These are phyloP conservation scores for Kodamaea sp. DNA, from an alignment of 1,139 yeast genomes.

Conservation along the genomic window DNA sequence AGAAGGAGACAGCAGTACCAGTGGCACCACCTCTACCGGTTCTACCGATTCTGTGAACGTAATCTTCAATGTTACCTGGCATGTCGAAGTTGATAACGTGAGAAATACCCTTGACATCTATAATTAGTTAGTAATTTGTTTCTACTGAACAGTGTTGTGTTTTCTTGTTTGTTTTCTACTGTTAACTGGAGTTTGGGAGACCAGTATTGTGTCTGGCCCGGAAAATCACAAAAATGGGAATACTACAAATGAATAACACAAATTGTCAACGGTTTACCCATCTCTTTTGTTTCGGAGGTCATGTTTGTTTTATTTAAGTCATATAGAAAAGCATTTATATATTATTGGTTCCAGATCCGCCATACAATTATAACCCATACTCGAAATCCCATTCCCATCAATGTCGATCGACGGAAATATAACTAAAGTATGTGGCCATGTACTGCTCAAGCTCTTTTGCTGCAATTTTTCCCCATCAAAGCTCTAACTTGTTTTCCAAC, in stretches of 20 bases:
- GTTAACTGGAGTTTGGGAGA: not conserved
- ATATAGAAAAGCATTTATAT: constrained; percentile 16
- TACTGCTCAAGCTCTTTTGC: constrained; percentile 1
- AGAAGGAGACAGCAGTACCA: constrained; percentile 95
- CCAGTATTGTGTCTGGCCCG: not conserved
- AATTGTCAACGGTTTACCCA: not conserved
- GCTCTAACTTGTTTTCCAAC: not conserved
- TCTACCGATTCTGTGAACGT: constrained; percentile 95
- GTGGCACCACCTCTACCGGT: constrained; percentile 98
- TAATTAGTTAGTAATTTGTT: constrained; percentile 31
- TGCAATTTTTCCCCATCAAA: not conserved
- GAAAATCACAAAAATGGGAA: not conserved
- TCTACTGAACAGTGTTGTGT: no score
- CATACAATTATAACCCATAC: not conserved
- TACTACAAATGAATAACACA: constrained; percentile 3
- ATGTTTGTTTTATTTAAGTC: constrained; percentile 14
- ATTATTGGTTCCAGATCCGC: constrained; percentile 11
- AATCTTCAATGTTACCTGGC: constrained; percentile 98
- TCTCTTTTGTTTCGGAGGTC: constrained; percentile 8
- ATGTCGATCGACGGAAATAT: not conserved
- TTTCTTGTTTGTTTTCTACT: not conserved
- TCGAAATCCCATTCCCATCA: not conserved
- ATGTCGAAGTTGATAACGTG: constrained; percentile 92
- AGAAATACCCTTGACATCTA: constrained; percentile 96
- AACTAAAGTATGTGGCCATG: not conserved